Base-by-base conservation (phyloP, 768 basidiomycete species). In the Hericium erinaceus region DNA sequence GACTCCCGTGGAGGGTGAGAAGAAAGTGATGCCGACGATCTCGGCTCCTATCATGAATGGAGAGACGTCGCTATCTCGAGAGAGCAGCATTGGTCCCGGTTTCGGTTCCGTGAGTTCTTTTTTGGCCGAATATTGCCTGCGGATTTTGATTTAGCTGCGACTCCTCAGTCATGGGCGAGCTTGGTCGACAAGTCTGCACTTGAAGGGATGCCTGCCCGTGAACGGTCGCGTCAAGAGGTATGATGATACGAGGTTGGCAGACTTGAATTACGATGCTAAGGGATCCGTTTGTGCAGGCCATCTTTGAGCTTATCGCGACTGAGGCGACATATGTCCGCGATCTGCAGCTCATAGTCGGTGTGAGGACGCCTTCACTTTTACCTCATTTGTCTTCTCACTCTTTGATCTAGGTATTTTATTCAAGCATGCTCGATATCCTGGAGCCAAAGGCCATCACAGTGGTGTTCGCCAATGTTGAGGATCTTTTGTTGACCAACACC, bases 391-490 rank as follows among this genome's bases (percentile, higher is more conserved):
- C 2, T 46, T 13, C 49, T 26, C 26, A 26, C 26, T 26, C 10
- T 26, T 10, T 5, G 7, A 28, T 12, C 20, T 58, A 95, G 90
- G 79, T 87, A 13, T 98, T 97, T 72, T 95, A 94, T 70, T 84
- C 87, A 0, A 83, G 81, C 58, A 73, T 98, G 72, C 71, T 94
- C 49, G 73, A 80, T 0, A 67, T 89, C 15, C 74, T 98, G 7
- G 87, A 89, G 3, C 74, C 77, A 57, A 90, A 90, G 65, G 89
- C 90, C 5, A 79, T 86, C 18, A 84, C 80, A 2, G 87, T 86
- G 48, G 83, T 98, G 16, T 98, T 98, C 65, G 89, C 89, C 5
- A 98, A 98, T 64, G 77, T 98, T 22, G 95, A 98, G 67, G 95
- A 98, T 64, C 84, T 98, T 52, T 74, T 98, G 3, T 71, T 98